phyloP scores from a whole-genome alignment of 1,284 basidiomycete species.

The Sanghuangporus baumii region DNA sequence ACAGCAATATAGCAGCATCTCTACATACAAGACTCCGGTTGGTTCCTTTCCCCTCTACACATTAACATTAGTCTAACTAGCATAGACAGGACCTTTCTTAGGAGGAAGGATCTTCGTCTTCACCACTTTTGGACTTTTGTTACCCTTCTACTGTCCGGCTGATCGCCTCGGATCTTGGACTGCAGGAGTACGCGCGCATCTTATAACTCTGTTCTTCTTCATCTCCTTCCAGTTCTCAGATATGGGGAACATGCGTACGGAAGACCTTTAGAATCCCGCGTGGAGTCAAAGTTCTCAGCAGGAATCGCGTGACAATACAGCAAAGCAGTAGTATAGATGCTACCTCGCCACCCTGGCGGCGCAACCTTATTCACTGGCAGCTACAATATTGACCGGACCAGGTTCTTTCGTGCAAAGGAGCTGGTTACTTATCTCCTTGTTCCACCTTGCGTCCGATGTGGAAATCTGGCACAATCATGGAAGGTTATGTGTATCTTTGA shows the following conservation, averaged over 20 bases:
- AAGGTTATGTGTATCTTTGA: background rate
- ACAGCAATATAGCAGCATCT: no score
- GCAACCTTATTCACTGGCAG: background rate
- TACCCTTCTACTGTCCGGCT: background rate
- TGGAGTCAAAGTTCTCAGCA: background rate
- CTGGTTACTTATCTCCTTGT: conserved; percentile 9
- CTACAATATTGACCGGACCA: conserved; percentile 2
- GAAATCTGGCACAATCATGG: background rate
- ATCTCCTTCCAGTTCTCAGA: background rate
- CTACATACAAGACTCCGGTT: no score
- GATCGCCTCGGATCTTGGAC: background rate
- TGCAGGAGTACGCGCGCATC: background rate
- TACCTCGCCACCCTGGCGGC: background rate
- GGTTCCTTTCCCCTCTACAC: no score
- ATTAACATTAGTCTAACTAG: no score
- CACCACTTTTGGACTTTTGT: background rate
- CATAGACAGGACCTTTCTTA: background rate
- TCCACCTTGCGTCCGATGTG: background rate
- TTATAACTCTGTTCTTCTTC: background rate
- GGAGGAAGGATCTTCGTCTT: background rate
- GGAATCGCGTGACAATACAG: background rate
- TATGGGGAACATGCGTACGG: background rate
- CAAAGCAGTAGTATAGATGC: background rate
- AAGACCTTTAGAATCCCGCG: background rate
- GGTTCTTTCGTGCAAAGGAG: background rate